phyloP scores from a whole-genome alignment of 768 basidiomycete species.

The Erythrobasidium yunnanense region DNA sequence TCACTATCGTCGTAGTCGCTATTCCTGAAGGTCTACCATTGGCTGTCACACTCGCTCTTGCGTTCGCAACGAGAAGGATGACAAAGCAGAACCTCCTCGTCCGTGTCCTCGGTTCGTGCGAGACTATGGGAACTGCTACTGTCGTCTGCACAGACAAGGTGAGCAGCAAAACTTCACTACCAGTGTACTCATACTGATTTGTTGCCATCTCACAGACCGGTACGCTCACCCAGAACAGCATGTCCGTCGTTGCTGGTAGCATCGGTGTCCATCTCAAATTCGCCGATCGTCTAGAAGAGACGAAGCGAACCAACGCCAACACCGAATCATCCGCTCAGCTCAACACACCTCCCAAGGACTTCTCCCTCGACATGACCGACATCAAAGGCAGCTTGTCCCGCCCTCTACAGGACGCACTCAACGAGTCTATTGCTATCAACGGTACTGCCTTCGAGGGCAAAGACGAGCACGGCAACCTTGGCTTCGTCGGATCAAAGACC shows the following conservation, averaged over 20 bases:
- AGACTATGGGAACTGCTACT: constrained; percentile 96
- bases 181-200: background rate
- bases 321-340: constrained; percentile 33
- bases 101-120: constrained; percentile 88
- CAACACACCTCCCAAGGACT: constrained; percentile 49
- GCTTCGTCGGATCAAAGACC: constrained; percentile 85
- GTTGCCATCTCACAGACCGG: constrained; percentile 53
- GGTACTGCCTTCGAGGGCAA: constrained; percentile 78
- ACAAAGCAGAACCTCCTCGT: constrained; percentile 87
- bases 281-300: constrained; percentile 63
- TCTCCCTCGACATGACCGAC: constrained; percentile 68
- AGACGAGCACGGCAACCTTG: constrained; percentile 53
- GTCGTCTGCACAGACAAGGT: constrained; percentile 82
- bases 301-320: constrained; percentile 63
- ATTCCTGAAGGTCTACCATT: constrained; percentile 75
- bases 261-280: constrained; percentile 91
- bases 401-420: constrained; percentile 57
- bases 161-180: constrained; percentile 43
- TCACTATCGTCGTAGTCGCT: constrained; percentile 79
- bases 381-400: constrained; percentile 58
- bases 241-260: constrained; percentile 93
- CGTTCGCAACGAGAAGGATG: constrained; percentile 98
- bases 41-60: constrained; percentile 88
- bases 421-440: constrained; percentile 77
- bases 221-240: constrained; percentile 85